Conservation (phyloP, 2,329 filamentous ascomycete genomes). For the Pleochaeta shiraiana region DNA sequence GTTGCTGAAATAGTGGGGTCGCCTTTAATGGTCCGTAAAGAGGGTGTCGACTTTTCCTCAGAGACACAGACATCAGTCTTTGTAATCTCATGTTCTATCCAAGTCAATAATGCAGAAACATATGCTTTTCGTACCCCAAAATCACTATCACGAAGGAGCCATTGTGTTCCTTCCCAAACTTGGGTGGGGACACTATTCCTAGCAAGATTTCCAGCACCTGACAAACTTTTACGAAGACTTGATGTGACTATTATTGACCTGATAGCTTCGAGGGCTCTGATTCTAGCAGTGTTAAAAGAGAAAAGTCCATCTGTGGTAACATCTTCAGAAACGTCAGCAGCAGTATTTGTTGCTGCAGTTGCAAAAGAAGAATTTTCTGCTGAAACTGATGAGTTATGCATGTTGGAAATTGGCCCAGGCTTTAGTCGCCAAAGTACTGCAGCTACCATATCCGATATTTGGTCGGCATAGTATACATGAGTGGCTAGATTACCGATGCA, state of each 20-base stretch:
- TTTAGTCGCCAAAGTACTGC: constrained; percentile 61
- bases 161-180: constrained; percentile 93
- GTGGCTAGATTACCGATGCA: constrained; percentile 85
- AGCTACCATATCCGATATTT: constrained; percentile 84
- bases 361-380: constrained; percentile 24
- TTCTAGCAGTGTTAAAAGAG: constrained; percentile 37
- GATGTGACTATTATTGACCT: constrained; percentile 67
- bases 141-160: constrained; percentile 65
- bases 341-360: constrained; percentile 22
- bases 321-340: constrained; percentile 29
- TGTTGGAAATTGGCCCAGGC: constrained; percentile 28
- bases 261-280: constrained; percentile 52
- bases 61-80: constrained; percentile 38
- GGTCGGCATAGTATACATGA: constrained; percentile 92
- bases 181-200: constrained; percentile 56
- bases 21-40: constrained; percentile 16
- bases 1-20: constrained; percentile 15
- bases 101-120: constrained; percentile 59
- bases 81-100: constrained; percentile 64
- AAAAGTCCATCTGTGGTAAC: constrained; percentile 34
- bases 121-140: constrained; percentile 67
- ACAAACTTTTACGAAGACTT: constrained; percentile 40
- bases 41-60: constrained; percentile 29
- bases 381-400: constrained; percentile 23
- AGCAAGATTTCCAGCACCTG: constrained; percentile 40